These are phyloP conservation scores for Omphalea diandra DNA, from an alignment of 441 rosid genomes.

Conservation along the genomic window DNA sequence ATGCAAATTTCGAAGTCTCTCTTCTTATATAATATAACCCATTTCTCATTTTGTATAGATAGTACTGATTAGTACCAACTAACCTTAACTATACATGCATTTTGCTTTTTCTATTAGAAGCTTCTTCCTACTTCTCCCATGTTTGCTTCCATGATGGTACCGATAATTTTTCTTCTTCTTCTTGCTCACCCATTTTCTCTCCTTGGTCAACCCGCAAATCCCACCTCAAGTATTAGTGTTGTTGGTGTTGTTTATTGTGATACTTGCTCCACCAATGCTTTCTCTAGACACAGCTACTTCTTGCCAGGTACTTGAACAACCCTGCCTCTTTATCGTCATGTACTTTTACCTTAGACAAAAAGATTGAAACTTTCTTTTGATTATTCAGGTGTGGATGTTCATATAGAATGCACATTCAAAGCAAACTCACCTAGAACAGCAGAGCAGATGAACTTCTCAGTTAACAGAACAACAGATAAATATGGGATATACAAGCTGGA, in stretches of 20 bases:
- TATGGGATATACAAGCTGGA: slow-evolving; percentile 67
- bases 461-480: slow-evolving; percentile 76
- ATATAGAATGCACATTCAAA: slow-evolving; percentile 64
- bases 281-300: slow-evolving; percentile 93
- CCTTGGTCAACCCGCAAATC: slow-evolving; percentile 23
- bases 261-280: slow-evolving; percentile 73
- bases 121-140: slow-evolving; percentile 35
- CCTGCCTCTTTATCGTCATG: background rate
- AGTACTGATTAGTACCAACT: background rate
- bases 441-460: slow-evolving; percentile 61
- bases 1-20: slow-evolving; percentile 18
- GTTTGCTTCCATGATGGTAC: slow-evolving; percentile 42
- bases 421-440: slow-evolving; percentile 55
- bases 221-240: slow-evolving; percentile 52
- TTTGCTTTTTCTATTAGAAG: slow-evolving; percentile 27
- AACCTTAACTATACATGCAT: background rate
- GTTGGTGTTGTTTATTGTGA: slow-evolving; percentile 92
- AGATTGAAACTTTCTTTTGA: too few species aligned
- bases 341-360: background rate
- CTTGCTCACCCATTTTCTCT: slow-evolving; percentile 29
- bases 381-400: slow-evolving; percentile 72
- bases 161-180: slow-evolving; percentile 27
- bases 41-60: slow-evolving; percentile 3
- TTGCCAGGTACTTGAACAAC: slow-evolving; percentile 52
- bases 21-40: background rate